Evolutionary conservation across 176 grass and related monocot species (phyloP).

Genomic region (Cenchrus purpureus): DNA sequence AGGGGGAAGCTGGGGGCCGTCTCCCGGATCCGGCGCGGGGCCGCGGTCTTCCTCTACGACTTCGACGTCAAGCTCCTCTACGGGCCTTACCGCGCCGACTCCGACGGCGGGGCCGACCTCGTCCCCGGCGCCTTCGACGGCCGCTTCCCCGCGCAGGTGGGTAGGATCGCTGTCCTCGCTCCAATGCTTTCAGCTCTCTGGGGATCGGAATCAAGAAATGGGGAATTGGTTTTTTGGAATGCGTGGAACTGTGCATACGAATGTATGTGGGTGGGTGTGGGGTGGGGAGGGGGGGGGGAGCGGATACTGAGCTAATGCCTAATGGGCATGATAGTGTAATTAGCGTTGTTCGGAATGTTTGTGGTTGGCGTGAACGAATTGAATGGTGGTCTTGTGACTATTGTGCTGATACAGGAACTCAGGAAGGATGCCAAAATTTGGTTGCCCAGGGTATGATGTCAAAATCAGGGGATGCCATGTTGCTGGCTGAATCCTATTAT

Average conservation of each 20-base stretch:
- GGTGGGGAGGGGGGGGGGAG: not conserved
- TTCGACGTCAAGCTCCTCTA: slow-evolving; percentile 70
- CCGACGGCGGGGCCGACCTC: slow-evolving; percentile 57
- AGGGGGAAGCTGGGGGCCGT: slow-evolving; percentile 55
- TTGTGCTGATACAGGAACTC: not conserved
- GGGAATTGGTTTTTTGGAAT: not conserved
- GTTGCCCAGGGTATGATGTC: not conserved
- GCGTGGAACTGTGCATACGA: too few species aligned
- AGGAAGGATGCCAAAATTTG: not conserved
- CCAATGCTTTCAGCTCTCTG: not conserved
- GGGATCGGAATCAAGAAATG: not conserved
- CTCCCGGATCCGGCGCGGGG: slow-evolving; percentile 64
- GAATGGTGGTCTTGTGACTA: not conserved
- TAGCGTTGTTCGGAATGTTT: not conserved
- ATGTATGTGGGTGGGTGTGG: not conserved
- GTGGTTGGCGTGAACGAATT: not conserved
- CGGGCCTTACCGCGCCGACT: slow-evolving; percentile 69
- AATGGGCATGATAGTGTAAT: not conserved
- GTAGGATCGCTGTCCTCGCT: not conserved
- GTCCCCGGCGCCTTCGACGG: slow-evolving; percentile 66
- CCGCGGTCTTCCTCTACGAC: slow-evolving; percentile 89
- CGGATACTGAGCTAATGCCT: not conserved
- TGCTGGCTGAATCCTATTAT: not conserved
- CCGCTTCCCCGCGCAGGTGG: slow-evolving; percentile 79
- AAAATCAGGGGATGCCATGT: not conserved